Conservation (phyloP, 495 filamentous ascomycete species). For the Lasiosphaeris hirsuta region DNA sequence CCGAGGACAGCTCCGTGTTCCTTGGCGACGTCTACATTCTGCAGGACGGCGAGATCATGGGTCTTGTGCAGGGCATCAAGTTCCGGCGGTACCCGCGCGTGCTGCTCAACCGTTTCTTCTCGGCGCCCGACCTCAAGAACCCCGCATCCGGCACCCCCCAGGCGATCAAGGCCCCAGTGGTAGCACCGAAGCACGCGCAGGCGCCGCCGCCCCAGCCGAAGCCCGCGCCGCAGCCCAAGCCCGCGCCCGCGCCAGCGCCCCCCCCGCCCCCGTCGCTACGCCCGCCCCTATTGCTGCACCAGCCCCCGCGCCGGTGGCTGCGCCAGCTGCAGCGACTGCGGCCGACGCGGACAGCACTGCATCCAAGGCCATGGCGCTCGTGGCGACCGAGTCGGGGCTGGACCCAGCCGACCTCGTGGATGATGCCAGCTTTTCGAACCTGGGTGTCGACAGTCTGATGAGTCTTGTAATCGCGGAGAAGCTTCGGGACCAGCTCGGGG, state of each 20-base stretch:
- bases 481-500: conserved; percentile 42
- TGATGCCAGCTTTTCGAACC: conserved; percentile 34
- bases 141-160: not conserved
- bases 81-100: conserved; percentile 54
- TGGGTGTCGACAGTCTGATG: conserved; percentile 51
- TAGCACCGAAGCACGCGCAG: not conserved
- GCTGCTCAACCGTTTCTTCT: conserved; percentile 53
- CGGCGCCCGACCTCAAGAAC: conserved; percentile 21
- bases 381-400: conserved; percentile 14
- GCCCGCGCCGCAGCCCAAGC: no score
- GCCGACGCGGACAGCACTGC: conserved; percentile 7
- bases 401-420: conserved; percentile 10
- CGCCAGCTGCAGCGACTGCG: conserved; percentile 23
- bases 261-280: no score
- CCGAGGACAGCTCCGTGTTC: conserved; percentile 27
- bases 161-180: not conserved
- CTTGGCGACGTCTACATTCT: conserved; percentile 52
- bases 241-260: no score
- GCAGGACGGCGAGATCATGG: conserved; percentile 48
- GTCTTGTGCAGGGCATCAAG: conserved; percentile 36
- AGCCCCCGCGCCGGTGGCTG: not conserved
- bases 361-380: conserved; percentile 6
- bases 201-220: not conserved
- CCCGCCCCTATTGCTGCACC: not conserved
- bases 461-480: conserved; percentile 38